Evolutionary conservation across 2,329 filamentous ascomycete species (phyloP).

Genomic region (Domatiomyces globalis): DNA sequence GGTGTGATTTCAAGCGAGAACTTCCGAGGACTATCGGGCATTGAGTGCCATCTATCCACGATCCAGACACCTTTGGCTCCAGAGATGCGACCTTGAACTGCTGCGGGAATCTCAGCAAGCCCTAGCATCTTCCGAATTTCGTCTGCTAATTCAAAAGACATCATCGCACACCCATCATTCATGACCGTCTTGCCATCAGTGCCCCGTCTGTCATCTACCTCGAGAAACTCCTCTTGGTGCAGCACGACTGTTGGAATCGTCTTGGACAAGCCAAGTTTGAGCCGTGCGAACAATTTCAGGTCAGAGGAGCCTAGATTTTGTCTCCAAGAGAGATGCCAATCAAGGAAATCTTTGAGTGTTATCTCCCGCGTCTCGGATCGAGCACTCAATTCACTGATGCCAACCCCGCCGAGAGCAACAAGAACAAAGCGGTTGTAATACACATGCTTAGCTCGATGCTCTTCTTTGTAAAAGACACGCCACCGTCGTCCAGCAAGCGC

Average conservation of each 20-base stretch:
- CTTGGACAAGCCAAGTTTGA: slow-evolving; percentile 31
- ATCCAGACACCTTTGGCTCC: slow-evolving; percentile 51
- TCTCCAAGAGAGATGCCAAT: slow-evolving; percentile 32
- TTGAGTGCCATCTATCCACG: slow-evolving; percentile 27
- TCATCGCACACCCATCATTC: slow-evolving; percentile 41
- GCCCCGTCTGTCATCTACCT: slow-evolving; percentile 19
- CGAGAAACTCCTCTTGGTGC: slow-evolving; percentile 25
- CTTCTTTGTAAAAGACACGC: slow-evolving; percentile 31
- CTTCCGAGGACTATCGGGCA: slow-evolving; percentile 17
- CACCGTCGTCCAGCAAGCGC: slow-evolving; percentile 29
- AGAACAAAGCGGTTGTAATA: slow-evolving; percentile 23
- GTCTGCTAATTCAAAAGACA: slow-evolving; percentile 38
- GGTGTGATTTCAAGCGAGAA: slow-evolving; percentile 43
- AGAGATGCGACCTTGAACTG: slow-evolving; percentile 43
- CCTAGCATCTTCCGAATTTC: slow-evolving; percentile 33
- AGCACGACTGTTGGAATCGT: slow-evolving; percentile 28
- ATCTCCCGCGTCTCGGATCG: slow-evolving; percentile 16
- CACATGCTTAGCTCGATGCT: slow-evolving; percentile 3
- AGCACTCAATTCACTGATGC: slow-evolving; percentile 9
- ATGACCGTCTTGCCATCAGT: slow-evolving; percentile 22
- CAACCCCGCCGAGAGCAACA: slow-evolving; percentile 32
- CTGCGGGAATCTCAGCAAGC: slow-evolving; percentile 31
- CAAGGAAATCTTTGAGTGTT: slow-evolving; percentile 26
- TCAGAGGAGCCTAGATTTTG: slow-evolving; percentile 27
- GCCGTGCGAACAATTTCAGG: slow-evolving; percentile 33